Conservation (phyloP, 768 basidiomycete genomes). For the Termitomyces sp. region DNA sequence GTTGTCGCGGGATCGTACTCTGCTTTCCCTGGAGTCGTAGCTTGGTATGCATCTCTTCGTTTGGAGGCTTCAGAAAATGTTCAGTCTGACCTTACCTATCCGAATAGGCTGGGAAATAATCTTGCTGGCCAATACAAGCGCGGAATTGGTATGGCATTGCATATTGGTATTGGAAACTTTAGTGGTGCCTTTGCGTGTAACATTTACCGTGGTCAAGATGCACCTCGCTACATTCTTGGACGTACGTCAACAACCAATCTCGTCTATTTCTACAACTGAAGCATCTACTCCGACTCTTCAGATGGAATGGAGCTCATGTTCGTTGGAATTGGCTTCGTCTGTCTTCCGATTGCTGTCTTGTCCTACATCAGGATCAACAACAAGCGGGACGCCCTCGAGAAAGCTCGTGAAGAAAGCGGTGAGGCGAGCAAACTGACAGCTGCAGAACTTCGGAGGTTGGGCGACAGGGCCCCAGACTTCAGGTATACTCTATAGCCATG, state of each 20-base stretch:
- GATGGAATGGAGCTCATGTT: conserved; percentile 68
- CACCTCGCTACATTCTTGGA: conserved; percentile 58
- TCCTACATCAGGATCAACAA: conserved; percentile 55
- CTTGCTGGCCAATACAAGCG: conserved; percentile 70
- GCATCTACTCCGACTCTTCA: conserved; percentile 15
- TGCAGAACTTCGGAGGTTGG: conserved; percentile 40
- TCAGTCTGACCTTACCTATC: neutral
- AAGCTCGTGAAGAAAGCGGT: conserved; percentile 25
- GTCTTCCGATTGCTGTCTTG: conserved; percentile 43
- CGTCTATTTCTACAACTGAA: neutral
- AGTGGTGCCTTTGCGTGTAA: conserved; percentile 61
- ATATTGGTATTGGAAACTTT: conserved; percentile 68
- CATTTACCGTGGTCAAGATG: conserved; percentile 56
- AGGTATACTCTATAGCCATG: conserved; percentile 40
- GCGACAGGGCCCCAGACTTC: conserved; percentile 63
- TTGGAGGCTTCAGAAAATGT: neutral
- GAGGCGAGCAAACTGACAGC: conserved; percentile 29
- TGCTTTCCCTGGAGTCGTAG: conserved; percentile 53
- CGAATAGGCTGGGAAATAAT: conserved; percentile 59
- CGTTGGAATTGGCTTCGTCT: conserved; percentile 58
- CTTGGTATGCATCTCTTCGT: conserved; percentile 43
- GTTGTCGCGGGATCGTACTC: conserved; percentile 63
- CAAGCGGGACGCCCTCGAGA: conserved; percentile 38
- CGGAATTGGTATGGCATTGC: conserved; percentile 61
- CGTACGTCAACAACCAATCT: conserved; percentile 39